Percentiles rank a stretch among this genome's conserved stretches.
Evolutionary conservation across 2,329 filamentous ascomycete genomes (phyloP).

Genomic region (Colletotrichum lupini): DNA sequence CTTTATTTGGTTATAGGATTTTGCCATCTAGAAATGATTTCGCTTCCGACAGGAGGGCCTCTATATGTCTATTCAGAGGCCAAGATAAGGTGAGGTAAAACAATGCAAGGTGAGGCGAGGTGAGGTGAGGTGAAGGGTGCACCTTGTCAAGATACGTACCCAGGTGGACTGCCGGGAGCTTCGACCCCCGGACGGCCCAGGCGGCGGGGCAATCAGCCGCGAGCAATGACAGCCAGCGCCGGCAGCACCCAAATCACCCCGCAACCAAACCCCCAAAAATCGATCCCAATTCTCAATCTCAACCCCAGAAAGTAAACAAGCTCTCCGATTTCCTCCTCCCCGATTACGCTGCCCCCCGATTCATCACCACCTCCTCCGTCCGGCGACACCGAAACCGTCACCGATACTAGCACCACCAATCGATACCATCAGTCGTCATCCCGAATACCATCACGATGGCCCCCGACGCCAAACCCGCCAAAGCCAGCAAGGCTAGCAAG

Average conservation of each 20-base stretch:
- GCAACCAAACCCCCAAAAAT: conserved; percentile 21
- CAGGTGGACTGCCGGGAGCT: neutral
- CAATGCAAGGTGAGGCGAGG: neutral
- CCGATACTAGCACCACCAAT: neutral
- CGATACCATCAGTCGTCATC: no score
- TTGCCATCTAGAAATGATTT: no score
- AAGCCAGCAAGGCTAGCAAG: conserved; percentile 35
- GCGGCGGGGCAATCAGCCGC: neutral
- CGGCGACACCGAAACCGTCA: neutral
- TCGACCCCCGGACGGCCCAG: neutral
- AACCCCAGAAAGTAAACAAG: conserved; percentile 29
- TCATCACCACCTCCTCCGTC: neutral
- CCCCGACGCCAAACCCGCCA: conserved; percentile 16
- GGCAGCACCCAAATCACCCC: conserved; percentile 22
- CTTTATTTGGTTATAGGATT: no score
- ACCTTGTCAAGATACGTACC: neutral
- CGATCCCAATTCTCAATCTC: neutral
- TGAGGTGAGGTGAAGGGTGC: neutral
- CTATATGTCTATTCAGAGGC: no score
- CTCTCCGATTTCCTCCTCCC: neutral
- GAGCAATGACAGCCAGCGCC: neutral
- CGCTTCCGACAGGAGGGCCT: no score
- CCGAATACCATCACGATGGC: conserved; percentile 3
- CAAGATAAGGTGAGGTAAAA: no score
- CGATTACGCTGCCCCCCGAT: neutral